These are phyloP conservation scores for Nicotiana paniculata DNA, from an alignment of 257 asterid genomes.

Conservation along the genomic window DNA sequence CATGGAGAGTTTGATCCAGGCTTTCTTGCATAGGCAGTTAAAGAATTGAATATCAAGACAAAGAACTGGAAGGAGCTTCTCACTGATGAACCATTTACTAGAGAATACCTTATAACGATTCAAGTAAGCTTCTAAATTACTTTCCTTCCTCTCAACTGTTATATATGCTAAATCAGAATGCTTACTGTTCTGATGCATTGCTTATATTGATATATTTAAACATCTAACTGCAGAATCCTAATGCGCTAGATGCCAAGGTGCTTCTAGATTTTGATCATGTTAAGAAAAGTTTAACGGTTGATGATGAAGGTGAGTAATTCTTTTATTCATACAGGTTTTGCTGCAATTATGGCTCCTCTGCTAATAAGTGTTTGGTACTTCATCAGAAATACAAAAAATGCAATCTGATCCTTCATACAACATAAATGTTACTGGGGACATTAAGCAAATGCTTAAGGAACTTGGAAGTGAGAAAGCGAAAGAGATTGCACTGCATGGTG, in stretches of 20 bases:
- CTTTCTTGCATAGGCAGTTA: conserved; percentile 56
- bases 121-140: conserved; percentile 44
- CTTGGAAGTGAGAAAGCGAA: conserved; percentile 90
- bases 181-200: background rate
- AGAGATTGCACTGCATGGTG: conserved; percentile 93
- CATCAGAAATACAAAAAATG: conserved; percentile 61
- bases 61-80: conserved; percentile 99
- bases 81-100: conserved; percentile 86
- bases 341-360: background rate
- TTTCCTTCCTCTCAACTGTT: conserved; percentile 8
- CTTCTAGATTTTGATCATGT: conserved; percentile 86
- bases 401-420: conserved; percentile 84
- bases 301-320: conserved; percentile 69
- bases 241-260: conserved; percentile 71
- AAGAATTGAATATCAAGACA: conserved; percentile 84
- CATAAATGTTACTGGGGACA: conserved; percentile 76
- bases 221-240: conserved; percentile 63
- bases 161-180: background rate
- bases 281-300: conserved; percentile 74
- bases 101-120: conserved; percentile 76
- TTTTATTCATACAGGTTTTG: background rate
- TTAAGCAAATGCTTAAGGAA: conserved; percentile 87
- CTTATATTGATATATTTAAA: conserved; percentile 13
- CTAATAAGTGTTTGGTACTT: background rate
- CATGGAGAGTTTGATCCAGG: background rate